Base-by-base conservation (phyloP, 2,329 filamentous ascomycete genomes). In the Pseudocercospora crystallina region DNA sequence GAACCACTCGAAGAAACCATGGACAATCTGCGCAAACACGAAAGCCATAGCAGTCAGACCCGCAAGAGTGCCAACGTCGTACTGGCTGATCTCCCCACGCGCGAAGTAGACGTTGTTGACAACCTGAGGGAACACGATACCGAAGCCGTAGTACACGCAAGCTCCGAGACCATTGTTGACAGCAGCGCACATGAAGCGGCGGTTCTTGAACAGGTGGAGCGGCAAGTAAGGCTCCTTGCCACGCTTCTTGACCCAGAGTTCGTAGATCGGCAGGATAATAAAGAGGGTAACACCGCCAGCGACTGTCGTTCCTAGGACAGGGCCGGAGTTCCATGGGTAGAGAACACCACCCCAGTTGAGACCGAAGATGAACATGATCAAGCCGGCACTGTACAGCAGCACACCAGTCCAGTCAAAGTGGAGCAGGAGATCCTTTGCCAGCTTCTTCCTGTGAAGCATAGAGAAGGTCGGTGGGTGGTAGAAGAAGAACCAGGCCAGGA, bases 101-200 rank as follows among this genome's bases (percentile, higher is more conserved):
- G 38, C 38, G 20, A 29, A 41, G 38, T 41, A 41, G 38, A 41
- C 38, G 12, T 41, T 41, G 20, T 41, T 41, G 38, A 41, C 38
- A 12, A 41, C 38, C 26, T 51, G 41, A 8, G 55, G 55, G 47
- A 49, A 58, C 26, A 58, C 38, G 13, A 58, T 47, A 11, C 49
- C 53, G 43, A 58, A 49, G 13, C 43, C 38, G 40, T 70, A 69
- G 58, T 69, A 71, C 9, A 69, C 64, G 37, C 65, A 63, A 10
- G 62, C 61, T 20, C 62, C 67, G 15, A 69, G 54, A 45, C 57
- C 61, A 20, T 65, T 65, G 51, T 63, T 67, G 7, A 63, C 60
- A 3, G 67, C 61, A 34, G 63, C 65, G 11, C 63, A 65, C 42
- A 68, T 56, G 45, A 66, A 69, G 26, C 56, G 36, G 11, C 66